Conservation (phyloP, 441 rosid genomes). For the Flueggea neowawraea region DNA sequence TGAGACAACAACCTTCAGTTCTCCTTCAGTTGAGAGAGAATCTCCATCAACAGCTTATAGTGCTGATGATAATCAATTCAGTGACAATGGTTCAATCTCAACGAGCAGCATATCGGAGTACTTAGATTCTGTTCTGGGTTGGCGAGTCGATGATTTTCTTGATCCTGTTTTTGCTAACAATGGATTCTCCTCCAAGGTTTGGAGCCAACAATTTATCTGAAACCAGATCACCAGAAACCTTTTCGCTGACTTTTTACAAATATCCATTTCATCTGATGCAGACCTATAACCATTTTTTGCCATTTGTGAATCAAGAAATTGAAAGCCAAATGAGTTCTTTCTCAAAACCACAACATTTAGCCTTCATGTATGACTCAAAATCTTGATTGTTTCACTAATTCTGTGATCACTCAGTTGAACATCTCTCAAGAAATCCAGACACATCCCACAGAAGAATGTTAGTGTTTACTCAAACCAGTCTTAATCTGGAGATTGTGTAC, state of each 20-base stretch:
- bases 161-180: slow-evolving; percentile 41
- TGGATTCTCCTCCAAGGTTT: slow-evolving; percentile 37
- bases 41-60: slow-evolving; percentile 17
- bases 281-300: slow-evolving; percentile 18
- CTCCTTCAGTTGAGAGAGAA: slow-evolving; percentile 25
- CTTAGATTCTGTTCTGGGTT: slow-evolving; percentile 73
- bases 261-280: slow-evolving; percentile 15
- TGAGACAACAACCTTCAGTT: slow-evolving; percentile 16
- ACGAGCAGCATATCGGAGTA: slow-evolving; percentile 75
- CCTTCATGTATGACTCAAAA: too few relatives aligned
- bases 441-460: too few relatives aligned
- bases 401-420: too few relatives aligned
- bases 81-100: slow-evolving; percentile 33
- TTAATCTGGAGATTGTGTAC: too few relatives aligned
- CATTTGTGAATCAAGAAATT: slow-evolving; percentile 18
- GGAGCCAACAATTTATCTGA: slow-evolving; percentile 14
- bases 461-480: too few relatives aligned
- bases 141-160: slow-evolving; percentile 84
- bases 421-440: too few relatives aligned
- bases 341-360: too few relatives aligned
- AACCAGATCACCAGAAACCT: too few relatives aligned
- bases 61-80: slow-evolving; percentile 12
- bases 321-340: not conserved
- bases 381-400: too few relatives aligned
- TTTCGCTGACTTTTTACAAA: too few relatives aligned